Evolutionary conservation across 2,329 filamentous ascomycete genomes (phyloP), one percentile per base, ranked within the genome.

Genomic region (Gremmenia infestans): DNA sequence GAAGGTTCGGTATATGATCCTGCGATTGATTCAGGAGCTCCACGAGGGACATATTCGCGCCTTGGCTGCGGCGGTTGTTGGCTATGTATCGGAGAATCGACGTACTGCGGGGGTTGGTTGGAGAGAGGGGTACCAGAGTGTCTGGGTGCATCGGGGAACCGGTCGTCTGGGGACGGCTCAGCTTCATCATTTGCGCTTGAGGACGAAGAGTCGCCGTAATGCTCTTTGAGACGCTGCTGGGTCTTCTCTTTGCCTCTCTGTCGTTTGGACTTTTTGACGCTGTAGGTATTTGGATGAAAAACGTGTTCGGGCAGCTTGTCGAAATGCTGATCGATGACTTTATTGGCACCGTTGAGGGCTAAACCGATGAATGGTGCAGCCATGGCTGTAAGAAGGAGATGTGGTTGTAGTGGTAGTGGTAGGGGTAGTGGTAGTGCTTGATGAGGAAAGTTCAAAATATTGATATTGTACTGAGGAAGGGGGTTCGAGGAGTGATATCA

Each of bases 281-380:
- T 14, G 25, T 50, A 55, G 15, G 53, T 55, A 15, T 40, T 8
- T 4, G 15, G 3, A 32, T 55, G 37, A 5, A 55, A 28, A 15
- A 28, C 11, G 9, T 39, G 17, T 19, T 55, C 53, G 5, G 53
- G 53, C 3, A 55, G 7, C 36, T 50, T 40, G 37, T 55, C 14
- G 37, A 55, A 55, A 25, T 55, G 53, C 37, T 50, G 42, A 47
- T 55, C 47, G 4, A 55, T 43, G 14, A 55, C 3, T n/a, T 50
- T 51, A 36, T 50, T 37, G 15, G 23, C 28, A 14, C 48, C 48
- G 8, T 55, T 47, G 6, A 55, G 25, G 9, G 46, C 53, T 8
- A 55, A 19, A 15, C 35, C 53, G 7, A 55, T 17, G 23, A 55
- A 55, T 14, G 37, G 37, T 4, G 3, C 37, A 14, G 37, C 12